phyloP scores from a whole-genome alignment of 164 flowering plant species.

The Vitis cinerea region DNA sequence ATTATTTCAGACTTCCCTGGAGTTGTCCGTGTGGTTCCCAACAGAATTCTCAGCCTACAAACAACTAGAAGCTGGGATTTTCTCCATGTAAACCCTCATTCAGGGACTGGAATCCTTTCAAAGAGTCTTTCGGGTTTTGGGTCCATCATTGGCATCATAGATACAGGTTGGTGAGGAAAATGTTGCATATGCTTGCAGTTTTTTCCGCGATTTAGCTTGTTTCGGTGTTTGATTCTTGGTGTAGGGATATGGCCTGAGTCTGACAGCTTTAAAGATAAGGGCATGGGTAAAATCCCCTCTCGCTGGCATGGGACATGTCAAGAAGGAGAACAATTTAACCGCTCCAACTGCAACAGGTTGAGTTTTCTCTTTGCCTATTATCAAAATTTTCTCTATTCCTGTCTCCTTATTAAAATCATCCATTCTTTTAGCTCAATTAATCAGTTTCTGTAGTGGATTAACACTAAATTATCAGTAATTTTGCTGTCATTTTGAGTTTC shows the following conservation, averaged over 20 bases:
- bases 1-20: constrained; percentile 37
- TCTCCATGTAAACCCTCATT: constrained; percentile 25
- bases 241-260: constrained; percentile 61
- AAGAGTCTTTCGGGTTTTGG: constrained; percentile 34
- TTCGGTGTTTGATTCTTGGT: constrained; percentile 2
- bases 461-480: too few species aligned
- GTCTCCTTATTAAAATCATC: too few species aligned
- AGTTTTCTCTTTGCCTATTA: background rate
- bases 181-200: background rate
- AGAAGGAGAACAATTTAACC: constrained; percentile 39
- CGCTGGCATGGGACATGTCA: constrained; percentile 49
- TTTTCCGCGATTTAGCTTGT: background rate
- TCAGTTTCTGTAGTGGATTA: too few species aligned
- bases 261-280: constrained; percentile 43
- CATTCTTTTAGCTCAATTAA: too few species aligned
- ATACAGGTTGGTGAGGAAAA: constrained; percentile 31
- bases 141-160: constrained; percentile 46
- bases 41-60: constrained; percentile 35
- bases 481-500: too few species aligned
- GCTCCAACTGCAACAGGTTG: constrained; percentile 47
- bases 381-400: too few species aligned
- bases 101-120: constrained; percentile 33
- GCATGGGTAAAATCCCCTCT: constrained; percentile 33
- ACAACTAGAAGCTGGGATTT: constrained; percentile 66
- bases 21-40: constrained; percentile 39